Conservation (phyloP, 768 basidiomycete species). For the Filobasidium floriforme region DNA sequence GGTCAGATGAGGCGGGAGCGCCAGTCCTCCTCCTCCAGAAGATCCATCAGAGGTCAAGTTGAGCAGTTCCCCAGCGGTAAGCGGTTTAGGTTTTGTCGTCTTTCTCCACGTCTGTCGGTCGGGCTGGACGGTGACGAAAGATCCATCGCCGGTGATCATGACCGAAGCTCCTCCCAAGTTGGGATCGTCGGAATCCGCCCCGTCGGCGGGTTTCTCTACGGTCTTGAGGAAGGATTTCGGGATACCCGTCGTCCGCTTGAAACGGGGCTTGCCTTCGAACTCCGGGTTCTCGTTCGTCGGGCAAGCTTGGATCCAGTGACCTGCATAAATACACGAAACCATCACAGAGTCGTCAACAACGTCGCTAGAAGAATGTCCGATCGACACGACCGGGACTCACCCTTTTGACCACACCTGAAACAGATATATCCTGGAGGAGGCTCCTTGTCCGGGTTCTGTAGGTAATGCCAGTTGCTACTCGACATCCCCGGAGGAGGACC, state of each 20-base stretch:
- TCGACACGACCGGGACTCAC: conserved; percentile 41
- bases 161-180: conserved; percentile 60
- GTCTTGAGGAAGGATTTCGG: conserved; percentile 95
- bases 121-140: conserved; percentile 93
- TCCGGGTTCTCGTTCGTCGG: conserved; percentile 95
- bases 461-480: conserved; percentile 50
- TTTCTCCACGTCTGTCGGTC: conserved; percentile 97
- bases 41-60: conserved; percentile 64
- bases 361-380: background rate
- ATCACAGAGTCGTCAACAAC: background rate
- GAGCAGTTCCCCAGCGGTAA: conserved; percentile 81
- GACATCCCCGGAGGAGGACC: conserved; percentile 47
- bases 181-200: conserved; percentile 22
- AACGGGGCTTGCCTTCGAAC: conserved; percentile 85
- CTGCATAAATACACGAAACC: conserved; percentile 48
- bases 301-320: conserved; percentile 99
- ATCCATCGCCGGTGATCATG: conserved; percentile 98
- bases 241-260: conserved; percentile 96
- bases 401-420: conserved; percentile 97
- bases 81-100: conserved; percentile 63
- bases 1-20: conserved; percentile 48
- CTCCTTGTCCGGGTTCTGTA: conserved; percentile 55
- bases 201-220: conserved; percentile 62
- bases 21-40: background rate
- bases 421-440: conserved; percentile 94